phyloP scores from a whole-genome alignment of 202 grass and related monocot genomes.

The Zoysia matrella region DNA sequence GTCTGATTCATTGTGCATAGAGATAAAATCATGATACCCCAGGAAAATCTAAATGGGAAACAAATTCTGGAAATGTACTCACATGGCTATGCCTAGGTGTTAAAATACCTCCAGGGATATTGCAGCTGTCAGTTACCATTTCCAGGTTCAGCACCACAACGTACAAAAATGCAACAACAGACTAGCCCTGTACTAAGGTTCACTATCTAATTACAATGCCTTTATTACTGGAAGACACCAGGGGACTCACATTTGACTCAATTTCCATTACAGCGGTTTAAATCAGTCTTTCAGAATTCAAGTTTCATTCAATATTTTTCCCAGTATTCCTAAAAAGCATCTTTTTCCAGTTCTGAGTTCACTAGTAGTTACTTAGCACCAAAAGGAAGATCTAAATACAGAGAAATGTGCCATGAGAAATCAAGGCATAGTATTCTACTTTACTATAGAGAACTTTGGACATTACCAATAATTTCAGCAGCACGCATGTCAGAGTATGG shows the following conservation, averaged over 20 bases:
- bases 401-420: slow-evolving; percentile 7
- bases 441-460: slow-evolving; percentile 17
- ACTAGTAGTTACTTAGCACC: not conserved
- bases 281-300: slow-evolving; percentile 31
- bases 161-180: slow-evolving; percentile 33
- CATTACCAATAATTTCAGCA: slow-evolving; percentile 88
- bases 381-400: slow-evolving; percentile 21
- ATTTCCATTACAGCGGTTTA: not conserved
- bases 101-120: slow-evolving; percentile 3
- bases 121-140: slow-evolving; percentile 20
- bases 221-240: slow-evolving; percentile 22
- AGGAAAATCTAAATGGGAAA: no score
- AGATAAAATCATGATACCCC: not conserved
- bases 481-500: slow-evolving; percentile 93
- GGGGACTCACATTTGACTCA: not conserved
- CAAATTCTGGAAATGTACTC: not conserved
- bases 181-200: not conserved
- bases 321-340: not conserved
- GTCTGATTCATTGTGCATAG: slow-evolving; percentile 3
- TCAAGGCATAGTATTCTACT: slow-evolving; percentile 24
- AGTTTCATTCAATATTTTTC: not conserved
- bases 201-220: not conserved
- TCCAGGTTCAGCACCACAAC: slow-evolving; percentile 18
- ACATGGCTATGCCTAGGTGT: not conserved
- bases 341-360: not conserved